Conservation (phyloP, 208 protist species). For the Acanthamoeba lenticulata region DNA sequence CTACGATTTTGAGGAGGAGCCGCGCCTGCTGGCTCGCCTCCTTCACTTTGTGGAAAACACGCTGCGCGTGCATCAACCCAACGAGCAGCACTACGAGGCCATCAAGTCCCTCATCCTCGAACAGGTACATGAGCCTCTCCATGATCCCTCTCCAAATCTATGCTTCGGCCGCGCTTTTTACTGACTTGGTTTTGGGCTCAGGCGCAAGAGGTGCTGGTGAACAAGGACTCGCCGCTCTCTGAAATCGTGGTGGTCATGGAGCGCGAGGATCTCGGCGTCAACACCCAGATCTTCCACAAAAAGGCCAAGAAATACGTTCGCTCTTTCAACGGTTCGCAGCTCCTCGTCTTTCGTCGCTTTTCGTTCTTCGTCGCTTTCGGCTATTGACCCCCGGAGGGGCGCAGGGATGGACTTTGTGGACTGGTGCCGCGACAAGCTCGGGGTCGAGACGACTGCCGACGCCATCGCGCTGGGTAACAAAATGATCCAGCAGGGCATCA, state of each 20-base stretch:
- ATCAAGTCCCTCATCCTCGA: conserved; percentile 14
- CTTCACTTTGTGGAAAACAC: neutral
- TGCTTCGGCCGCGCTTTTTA: neutral
- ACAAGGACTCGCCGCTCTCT: conserved; percentile 6
- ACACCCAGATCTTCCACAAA: neutral
- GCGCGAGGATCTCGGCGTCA: neutral
- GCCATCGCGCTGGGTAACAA: neutral
- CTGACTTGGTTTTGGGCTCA: neutral
- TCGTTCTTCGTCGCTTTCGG: neutral
- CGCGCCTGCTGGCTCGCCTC: neutral
- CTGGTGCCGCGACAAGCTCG: conserved; percentile 5
- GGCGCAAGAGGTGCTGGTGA: neutral
- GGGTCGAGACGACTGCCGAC: neutral
- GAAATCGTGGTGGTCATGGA: conserved; percentile 37
- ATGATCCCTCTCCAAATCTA: neutral
- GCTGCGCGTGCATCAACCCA: neutral
- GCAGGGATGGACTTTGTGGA: conserved; percentile 16
- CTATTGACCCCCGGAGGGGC: neutral
- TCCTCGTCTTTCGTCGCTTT: neutral
- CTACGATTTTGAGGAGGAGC: conserved; percentile 49
- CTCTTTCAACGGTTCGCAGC: conserved; percentile 33
- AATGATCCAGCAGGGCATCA: neutral
- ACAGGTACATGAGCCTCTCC: neutral
- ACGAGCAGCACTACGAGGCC: conserved; percentile 5
- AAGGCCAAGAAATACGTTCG: conserved; percentile 21